Evolutionary conservation across 2,329 filamentous ascomycete genomes (phyloP).

Genomic region (Colletotrichum australisinense): DNA sequence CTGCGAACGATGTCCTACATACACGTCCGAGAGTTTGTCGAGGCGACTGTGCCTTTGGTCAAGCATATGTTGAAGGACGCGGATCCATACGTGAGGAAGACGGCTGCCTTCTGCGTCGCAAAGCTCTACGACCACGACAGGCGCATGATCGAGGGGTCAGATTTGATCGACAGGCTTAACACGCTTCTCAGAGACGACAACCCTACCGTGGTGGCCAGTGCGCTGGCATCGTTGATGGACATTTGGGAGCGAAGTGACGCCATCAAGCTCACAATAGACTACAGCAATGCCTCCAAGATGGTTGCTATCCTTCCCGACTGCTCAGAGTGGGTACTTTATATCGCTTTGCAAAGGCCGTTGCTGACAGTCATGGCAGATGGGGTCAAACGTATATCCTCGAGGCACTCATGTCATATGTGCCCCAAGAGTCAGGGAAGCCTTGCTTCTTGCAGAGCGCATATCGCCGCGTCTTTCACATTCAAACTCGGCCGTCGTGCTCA

Average conservation of each 20-base stretch:
- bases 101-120: constrained; percentile 93
- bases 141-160: constrained; percentile 87
- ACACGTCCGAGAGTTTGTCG: constrained; percentile 95
- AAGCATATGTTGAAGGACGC: constrained; percentile 85
- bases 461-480: constrained; percentile 95
- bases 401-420: constrained; percentile 97
- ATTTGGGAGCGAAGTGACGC: constrained; percentile 98
- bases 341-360: not conserved
- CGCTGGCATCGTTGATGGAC: constrained; percentile 90
- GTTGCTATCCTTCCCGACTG: constrained; percentile 96
- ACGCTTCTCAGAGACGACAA: constrained; percentile 93
- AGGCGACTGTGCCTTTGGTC: constrained; percentile 86
- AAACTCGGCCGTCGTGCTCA: constrained; percentile 95
- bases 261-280: constrained; percentile 98
- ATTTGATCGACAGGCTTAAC: constrained; percentile 93
- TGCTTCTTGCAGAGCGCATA: constrained; percentile 91
- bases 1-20: constrained; percentile 97
- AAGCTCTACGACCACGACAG: constrained; percentile 98
- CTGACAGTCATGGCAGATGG: constrained; percentile 71
- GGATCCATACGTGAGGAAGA: constrained; percentile 98
- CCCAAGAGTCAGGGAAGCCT: constrained; percentile 89
- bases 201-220: constrained; percentile 95
- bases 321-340: constrained; percentile 78
- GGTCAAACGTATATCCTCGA: constrained; percentile 98
- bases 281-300: constrained; percentile 97